These are phyloP conservation scores for Volvariella volvacea DNA, from an alignment of 1,284 basidiomycete species.

Conservation along the genomic window DNA sequence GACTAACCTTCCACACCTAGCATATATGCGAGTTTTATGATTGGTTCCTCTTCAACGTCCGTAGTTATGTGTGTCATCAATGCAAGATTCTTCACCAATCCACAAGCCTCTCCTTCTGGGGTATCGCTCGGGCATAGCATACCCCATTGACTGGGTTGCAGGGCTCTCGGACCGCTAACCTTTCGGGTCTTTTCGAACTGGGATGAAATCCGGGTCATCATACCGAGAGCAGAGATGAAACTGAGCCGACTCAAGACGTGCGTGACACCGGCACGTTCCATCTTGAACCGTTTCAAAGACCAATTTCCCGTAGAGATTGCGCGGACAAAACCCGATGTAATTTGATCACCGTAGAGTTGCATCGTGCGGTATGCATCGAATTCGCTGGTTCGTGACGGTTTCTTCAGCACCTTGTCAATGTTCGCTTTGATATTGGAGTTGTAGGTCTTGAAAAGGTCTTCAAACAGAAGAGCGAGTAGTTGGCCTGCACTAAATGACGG, in stretches of 20 bases:
- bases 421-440: slow-evolving; percentile 94
- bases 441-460: slow-evolving; percentile 99
- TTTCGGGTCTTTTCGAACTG: slow-evolving; percentile 99
- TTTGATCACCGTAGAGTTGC: slow-evolving; percentile 90
- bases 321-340: slow-evolving; percentile 94
- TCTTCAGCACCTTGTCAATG: slow-evolving; percentile 98
- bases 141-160: slow-evolving; percentile 99
- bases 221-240: slow-evolving; percentile 97
- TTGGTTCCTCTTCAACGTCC: slow-evolving; percentile 95
- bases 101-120: slow-evolving; percentile 99
- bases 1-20: slow-evolving; percentile 85
- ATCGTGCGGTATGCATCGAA: slow-evolving; percentile 96
- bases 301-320: slow-evolving; percentile 99
- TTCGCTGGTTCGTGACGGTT: slow-evolving; percentile 90
- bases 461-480: slow-evolving; percentile 91
- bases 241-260: slow-evolving; percentile 94
- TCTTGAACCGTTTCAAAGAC: slow-evolving; percentile 99
- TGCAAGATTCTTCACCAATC: slow-evolving; percentile 97
- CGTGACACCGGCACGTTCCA: slow-evolving; percentile 98
- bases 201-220: slow-evolving; percentile 99
- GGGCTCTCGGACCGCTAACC: slow-evolving; percentile 94
- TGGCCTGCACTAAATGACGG: slow-evolving; percentile 77
- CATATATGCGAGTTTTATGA: slow-evolving; percentile 87
- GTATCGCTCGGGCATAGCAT: slow-evolving; percentile 99
- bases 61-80: slow-evolving; percentile 99